A percentile compares a stretch with the other conserved stretches of the same genome.
Conservation (phyloP, 2,329 filamentous ascomycete genomes). For the Ilyonectria destructans region DNA sequence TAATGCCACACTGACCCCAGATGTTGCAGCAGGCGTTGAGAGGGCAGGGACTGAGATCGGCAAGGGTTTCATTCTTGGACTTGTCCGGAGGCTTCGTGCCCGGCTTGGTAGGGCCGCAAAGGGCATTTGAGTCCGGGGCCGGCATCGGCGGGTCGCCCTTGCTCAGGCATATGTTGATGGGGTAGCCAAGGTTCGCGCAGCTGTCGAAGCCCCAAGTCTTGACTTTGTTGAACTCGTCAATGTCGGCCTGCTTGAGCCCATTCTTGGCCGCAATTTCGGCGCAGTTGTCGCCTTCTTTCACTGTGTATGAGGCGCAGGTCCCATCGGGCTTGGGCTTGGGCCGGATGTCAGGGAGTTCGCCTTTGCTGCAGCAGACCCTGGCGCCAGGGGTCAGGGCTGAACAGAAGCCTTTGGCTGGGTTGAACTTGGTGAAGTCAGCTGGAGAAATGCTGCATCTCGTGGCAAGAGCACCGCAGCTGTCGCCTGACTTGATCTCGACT, state of each 20-base stretch:
- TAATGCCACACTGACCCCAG: constrained; percentile 62
- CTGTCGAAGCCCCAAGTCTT: constrained; percentile 57
- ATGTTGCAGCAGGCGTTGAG: constrained; percentile 57
- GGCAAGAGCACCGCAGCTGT: background rate
- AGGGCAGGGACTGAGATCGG: constrained; percentile 61
- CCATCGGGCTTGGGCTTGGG: background rate
- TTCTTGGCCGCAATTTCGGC: background rate
- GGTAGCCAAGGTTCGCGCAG: constrained; percentile 44
- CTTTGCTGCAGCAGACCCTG: background rate
- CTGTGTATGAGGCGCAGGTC: background rate
- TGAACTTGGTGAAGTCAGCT: background rate
- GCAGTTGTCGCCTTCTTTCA: constrained; percentile 5
- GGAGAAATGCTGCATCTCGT: background rate
- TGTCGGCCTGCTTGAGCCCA: background rate
- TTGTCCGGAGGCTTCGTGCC: constrained; percentile 54
- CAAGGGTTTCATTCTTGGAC: constrained; percentile 45
- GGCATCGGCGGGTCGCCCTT: constrained; percentile 47
- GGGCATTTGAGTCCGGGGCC: constrained; percentile 41
- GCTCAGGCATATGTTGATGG: constrained; percentile 51
- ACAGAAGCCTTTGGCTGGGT: background rate
- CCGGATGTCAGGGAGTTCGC: background rate
- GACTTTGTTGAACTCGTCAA: constrained; percentile 51
- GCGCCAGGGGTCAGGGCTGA: background rate
- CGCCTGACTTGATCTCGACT: background rate
- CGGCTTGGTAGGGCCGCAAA: constrained; percentile 62